A percentile compares a stretch with the other conserved stretches of the same genome.
These are phyloP conservation scores for Penicillium subrubescens DNA, from an alignment of 495 filamentous ascomycete genomes.

Conservation along the genomic window DNA sequence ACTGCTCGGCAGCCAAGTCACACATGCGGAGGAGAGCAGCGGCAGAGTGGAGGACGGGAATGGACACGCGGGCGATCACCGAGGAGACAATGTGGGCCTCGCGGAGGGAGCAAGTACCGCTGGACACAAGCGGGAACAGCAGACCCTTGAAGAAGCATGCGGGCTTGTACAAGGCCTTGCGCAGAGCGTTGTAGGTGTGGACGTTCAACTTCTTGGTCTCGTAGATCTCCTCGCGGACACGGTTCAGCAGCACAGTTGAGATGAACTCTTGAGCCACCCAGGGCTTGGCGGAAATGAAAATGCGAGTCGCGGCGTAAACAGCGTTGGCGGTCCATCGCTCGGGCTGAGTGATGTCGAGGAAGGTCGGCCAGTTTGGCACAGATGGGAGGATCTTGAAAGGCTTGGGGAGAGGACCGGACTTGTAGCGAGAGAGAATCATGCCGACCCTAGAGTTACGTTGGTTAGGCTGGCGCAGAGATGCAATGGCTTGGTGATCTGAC, in stretches of 20 bases:
- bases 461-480: slow-evolving; percentile 18
- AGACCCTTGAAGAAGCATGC: slow-evolving; percentile 97
- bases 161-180: slow-evolving; percentile 93
- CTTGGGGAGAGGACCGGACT: slow-evolving; percentile 92
- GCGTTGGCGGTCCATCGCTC: slow-evolving; percentile 88
- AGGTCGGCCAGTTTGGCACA: slow-evolving; percentile 85
- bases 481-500: slow-evolving; percentile 18
- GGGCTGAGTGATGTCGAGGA: slow-evolving; percentile 78
- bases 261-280: slow-evolving; percentile 77
- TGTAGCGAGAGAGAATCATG: slow-evolving; percentile 86
- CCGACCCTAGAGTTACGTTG: slow-evolving; percentile 62
- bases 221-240: slow-evolving; percentile 83
- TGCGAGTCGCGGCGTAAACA: slow-evolving; percentile 79
- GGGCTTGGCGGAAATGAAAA: slow-evolving; percentile 84
- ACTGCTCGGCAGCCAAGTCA: slow-evolving; percentile 89
- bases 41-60: slow-evolving; percentile 90
- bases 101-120: slow-evolving; percentile 78
- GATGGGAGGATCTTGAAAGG: slow-evolving; percentile 96
- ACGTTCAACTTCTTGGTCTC: slow-evolving; percentile 92
- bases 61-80: slow-evolving; percentile 75
- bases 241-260: slow-evolving; percentile 77
- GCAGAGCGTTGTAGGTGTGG: slow-evolving; percentile 89
- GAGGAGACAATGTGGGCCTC: slow-evolving; percentile 90
- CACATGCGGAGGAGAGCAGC: slow-evolving; percentile 88
- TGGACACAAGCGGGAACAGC: slow-evolving; percentile 81